Evolutionary conservation across 257 asterid species (phyloP), one percentile per base, ranked within the genome.

Genomic region (Nicotiana noctiflora): DNA sequence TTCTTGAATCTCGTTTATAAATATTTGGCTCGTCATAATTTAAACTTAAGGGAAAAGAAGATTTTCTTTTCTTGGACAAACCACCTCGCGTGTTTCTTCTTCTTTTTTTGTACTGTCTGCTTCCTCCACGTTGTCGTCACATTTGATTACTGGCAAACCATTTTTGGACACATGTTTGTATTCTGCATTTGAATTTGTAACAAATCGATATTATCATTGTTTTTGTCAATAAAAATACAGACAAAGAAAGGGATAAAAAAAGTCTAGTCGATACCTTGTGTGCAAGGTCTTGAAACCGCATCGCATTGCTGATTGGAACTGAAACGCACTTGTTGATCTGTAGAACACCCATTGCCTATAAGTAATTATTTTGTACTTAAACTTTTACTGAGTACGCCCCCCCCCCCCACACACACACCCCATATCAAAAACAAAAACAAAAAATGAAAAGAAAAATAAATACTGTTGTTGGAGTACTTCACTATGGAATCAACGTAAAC

Each of bases 131-230:
- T 32, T 32, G 51, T 87, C 87, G 4, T 77, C 85, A 94, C 93
- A 88, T 85, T 88, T 84, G 81, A 84, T 86, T 13, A 79, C 86
- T 18, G 86, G 86, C 79, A 85, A 77, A 62, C 88, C 95, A 82
- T 87, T 90, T 81, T 86, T 87, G 25, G 83, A 68, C 90, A 81
- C 87, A 63, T 89, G 93, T 55, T 49, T 18, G 70, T 79, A 85
- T 44, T 85, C 91, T 88, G 89, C 88, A 62, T 46, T 61, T 37
- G 6, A 37, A 0, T 84, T 15, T 37, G 14, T 65, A 63, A 62
- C 68, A 62, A 64, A 60, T 60, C 32, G 1, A 23, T 23, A 23
- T 23, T 21, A 6, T 79, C 18, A 31, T n/a, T 53, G 4, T 55
- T 68, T 4, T 55, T 27, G 14, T n/a, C 49, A n/a, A 25, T 1